Evolutionary conservation across 345 rosid genomes (phyloP).

Genomic region (Arabis alpina): DNA sequence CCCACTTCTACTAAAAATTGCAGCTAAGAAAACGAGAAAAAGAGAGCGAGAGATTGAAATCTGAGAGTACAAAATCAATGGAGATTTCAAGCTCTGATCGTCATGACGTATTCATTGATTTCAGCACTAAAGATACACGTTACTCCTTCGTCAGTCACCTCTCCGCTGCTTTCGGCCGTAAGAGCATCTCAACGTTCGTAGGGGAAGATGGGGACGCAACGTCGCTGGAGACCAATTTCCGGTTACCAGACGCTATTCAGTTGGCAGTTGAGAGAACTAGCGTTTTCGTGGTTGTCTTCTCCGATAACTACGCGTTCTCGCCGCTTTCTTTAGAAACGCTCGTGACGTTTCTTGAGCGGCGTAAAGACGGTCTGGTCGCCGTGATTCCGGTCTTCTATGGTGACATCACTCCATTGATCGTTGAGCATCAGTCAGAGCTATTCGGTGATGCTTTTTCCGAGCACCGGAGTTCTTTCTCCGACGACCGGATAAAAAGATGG

Average conservation of each 20-base stretch:
- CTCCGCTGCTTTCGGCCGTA: conserved; percentile 24
- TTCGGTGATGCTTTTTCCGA: background rate
- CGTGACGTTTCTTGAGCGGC: background rate
- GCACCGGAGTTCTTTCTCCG: background rate
- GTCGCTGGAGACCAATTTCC: background rate
- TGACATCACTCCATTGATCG: background rate
- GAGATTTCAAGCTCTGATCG: background rate
- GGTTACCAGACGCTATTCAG: background rate
- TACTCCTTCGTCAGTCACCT: conserved; percentile 28
- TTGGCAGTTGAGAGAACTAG: background rate
- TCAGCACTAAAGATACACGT: conserved; percentile 3
- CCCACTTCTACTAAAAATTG: no score
- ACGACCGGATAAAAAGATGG: conserved; percentile 14
- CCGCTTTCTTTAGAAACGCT: conserved; percentile 18
- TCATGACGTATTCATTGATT: conserved; percentile 20
- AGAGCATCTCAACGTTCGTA: background rate
- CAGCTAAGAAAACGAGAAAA: background rate
- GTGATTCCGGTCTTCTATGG: conserved; percentile 31
- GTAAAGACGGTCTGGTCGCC: background rate
- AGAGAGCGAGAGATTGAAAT: background rate
- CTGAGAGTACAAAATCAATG: background rate
- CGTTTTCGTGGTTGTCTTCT: conserved; percentile 22
- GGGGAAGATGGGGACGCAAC: background rate
- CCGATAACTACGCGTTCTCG: conserved; percentile 7
- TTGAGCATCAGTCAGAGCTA: background rate